Evolutionary conservation across 805 yeast genomes (phyloP).

Genomic region (Kodamaea lidongshanica): DNA sequence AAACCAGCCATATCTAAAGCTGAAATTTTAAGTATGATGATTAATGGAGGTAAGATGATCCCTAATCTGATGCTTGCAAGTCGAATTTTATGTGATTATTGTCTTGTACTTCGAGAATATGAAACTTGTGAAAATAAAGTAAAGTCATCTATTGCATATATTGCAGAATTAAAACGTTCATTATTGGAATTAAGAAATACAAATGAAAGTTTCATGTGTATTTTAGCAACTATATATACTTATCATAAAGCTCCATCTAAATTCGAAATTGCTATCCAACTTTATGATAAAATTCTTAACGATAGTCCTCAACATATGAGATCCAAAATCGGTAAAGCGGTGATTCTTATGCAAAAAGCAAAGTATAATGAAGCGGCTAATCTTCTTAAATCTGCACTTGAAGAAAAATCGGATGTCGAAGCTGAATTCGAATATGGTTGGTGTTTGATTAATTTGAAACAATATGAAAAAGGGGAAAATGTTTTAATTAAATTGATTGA

Average conservation of each 20-base stretch:
- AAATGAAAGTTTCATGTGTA: conserved; percentile 53
- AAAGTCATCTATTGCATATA: too few relatives aligned
- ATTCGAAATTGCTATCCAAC: conserved; percentile 61
- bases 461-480: conserved; percentile 46
- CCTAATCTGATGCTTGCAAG: conserved; percentile 50
- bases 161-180: too few relatives aligned
- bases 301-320: conserved; percentile 37
- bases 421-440: conserved; percentile 72
- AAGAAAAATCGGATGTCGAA: conserved; percentile 47
- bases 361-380: conserved; percentile 48
- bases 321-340: conserved; percentile 78
- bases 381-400: conserved; percentile 47
- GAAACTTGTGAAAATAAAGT: too few relatives aligned
- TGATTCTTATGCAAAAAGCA: conserved; percentile 64
- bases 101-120: conserved; percentile 51
- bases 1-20: too few relatives aligned
- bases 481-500: conserved; percentile 40
- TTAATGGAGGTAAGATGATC: conserved; percentile 43
- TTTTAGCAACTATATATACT: conserved; percentile 71
- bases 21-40: conserved; percentile 44
- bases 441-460: conserved; percentile 58
- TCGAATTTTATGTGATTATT: conserved; percentile 58
- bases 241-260: conserved; percentile 89
- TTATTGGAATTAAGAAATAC: conserved; percentile 45
- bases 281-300: conserved; percentile 58